Evolutionary conservation across 345 rosid species (phyloP).

Genomic region (Citrus glauca): DNA sequence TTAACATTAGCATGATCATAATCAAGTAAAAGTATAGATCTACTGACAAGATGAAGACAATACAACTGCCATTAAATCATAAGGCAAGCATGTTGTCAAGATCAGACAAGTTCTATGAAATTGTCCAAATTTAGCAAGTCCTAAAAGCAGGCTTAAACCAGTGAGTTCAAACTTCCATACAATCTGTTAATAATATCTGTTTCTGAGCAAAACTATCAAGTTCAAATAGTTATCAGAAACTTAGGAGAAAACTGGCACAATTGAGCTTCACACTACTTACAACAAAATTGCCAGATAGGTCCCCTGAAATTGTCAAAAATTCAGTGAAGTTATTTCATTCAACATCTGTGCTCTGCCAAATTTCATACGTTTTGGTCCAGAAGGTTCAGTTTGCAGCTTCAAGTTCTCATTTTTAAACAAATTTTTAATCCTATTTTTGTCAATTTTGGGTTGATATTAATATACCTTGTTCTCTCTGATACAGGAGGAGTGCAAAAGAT

Average conservation of each 20-base stretch:
- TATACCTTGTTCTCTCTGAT: constrained; percentile 91
- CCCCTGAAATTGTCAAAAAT: constrained; percentile 13
- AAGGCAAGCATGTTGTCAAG: not conserved
- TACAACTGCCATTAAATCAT: not conserved
- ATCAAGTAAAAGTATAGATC: not conserved
- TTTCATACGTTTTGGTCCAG: constrained; percentile 20
- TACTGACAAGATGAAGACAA: not conserved
- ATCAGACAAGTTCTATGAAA: not conserved
- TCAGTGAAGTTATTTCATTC: not conserved
- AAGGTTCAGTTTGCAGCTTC: constrained; percentile 10
- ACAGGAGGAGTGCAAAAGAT: constrained; percentile 73
- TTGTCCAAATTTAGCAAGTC: constrained; percentile 1
- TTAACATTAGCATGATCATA: not conserved
- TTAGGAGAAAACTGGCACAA: constrained; percentile 9
- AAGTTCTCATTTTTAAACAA: not conserved
- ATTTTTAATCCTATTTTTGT: not conserved
- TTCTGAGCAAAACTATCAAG: not conserved
- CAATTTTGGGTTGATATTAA: constrained; percentile 15
- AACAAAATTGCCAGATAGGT: constrained; percentile 5
- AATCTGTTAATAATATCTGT: constrained; percentile 7
- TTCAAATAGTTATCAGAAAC: constrained; percentile 10
- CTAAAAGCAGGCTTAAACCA: not conserved
- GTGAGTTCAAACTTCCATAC: not conserved
- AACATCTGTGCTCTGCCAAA: constrained; percentile 20
- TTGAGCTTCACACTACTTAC: not conserved